Evolutionary conservation across 352 stramenopile species (phyloP), one percentile per base, ranked within the genome.

Genomic region (Pythium monospermum): DNA sequence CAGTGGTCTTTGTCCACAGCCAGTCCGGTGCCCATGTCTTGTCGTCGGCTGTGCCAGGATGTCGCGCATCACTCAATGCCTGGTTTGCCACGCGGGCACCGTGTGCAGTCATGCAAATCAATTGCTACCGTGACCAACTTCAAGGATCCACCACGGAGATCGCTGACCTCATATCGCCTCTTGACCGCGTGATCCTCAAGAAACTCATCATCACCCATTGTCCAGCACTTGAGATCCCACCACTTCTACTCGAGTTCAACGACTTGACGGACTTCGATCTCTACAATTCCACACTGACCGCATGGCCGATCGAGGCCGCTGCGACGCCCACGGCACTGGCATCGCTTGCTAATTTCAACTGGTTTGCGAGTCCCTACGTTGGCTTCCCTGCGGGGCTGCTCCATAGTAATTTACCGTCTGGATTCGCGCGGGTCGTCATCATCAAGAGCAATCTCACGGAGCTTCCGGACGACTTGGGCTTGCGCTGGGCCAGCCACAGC

Each of bases 121-220:
- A 64, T 13, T 64, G 56, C 21, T 35, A 58, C 18, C 47, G 40
- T 5, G 35, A 37, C n/a, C 10, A 19, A 21, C 30, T 49, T 21
- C 15, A 31, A 8, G 48, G 56, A 0, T 53, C 41, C 12, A 19
- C 41, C 3, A 13, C 26, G 3, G 40, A 64, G 1, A 57, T 64
- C 32, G 27, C 48, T 5, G 2, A 12, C 1, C 21, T 37, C 3
- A 28, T 64, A 8, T 7, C 1, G 6, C 48, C 33, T 25, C 40
- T 53, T 1, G 56, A 64, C 19, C 40, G 42, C 5, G 26, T 23
- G 4, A 40, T 54, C 1, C 18, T 64, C 3, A 39, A 43, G 22
- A 57, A 58, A 27, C 28, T 64, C 11, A 58, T 64, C 30, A 32
- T 58, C 42, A 64, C 56, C 6, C 56, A 64, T 32, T 64, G 56